phyloP scores from a whole-genome alignment of 108 stramenopile genomes.

The Hondaea fermentalgiana region DNA sequence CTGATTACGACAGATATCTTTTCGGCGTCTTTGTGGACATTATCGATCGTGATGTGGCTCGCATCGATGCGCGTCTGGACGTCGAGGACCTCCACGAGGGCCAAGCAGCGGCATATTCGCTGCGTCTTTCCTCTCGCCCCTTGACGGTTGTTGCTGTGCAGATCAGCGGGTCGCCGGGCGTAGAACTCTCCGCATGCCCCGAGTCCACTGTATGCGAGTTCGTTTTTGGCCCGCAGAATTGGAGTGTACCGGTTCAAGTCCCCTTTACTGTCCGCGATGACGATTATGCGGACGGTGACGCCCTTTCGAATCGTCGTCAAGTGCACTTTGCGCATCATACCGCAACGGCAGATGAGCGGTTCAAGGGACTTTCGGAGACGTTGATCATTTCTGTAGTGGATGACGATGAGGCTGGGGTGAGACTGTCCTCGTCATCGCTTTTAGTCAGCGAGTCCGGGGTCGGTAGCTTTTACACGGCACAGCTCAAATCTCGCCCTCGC shows the following conservation, averaged over 20 bases:
- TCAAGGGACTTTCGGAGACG: background rate
- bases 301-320: background rate
- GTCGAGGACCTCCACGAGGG: background rate
- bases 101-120: background rate
- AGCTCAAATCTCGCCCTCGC: background rate
- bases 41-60: background rate
- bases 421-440: background rate
- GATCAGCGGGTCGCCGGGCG: background rate
- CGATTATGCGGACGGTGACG: background rate
- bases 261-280: background rate
- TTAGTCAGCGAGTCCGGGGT: background rate
- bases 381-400: background rate
- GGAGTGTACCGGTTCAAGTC: background rate
- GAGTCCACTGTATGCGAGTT: background rate
- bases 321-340: background rate
- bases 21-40: conserved; percentile 2
- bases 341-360: background rate
- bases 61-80: background rate
- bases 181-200: background rate
- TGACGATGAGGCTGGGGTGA: background rate
- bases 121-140: background rate
- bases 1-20: background rate
- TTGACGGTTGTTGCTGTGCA: background rate
- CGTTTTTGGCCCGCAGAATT: background rate
- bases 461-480: background rate